Evolutionary conservation across 495 filamentous ascomycete species (phyloP), one percentile per base, ranked within the genome.

Genomic region (Chlorociboria aeruginascens): DNA sequence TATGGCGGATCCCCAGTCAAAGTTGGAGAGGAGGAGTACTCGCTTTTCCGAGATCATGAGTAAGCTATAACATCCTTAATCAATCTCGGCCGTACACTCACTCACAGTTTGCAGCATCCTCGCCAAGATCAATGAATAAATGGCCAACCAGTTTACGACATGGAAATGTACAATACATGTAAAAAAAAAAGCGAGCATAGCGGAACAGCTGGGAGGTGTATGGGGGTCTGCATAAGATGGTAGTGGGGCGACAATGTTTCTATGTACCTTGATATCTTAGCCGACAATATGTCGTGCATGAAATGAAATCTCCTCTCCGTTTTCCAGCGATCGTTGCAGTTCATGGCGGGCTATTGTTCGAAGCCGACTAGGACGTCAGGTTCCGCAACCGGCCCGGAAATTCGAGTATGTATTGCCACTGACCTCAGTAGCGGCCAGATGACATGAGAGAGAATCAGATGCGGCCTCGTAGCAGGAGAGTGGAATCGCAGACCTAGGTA

Each of bases 31-130:
- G 86, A 96, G 53, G 92, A 97, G 73, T 97, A 79, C 70, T 80
- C 82, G 51, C 82, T 99, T 48, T 99, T 93, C 81, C 75, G 90
- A 56, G 92, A 99, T 67, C 82, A 86, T 69, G 92, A 99, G 92
- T 96, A 48, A 45, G 49, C 20, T 25, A 25, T 40, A 32, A 32
- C 32, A 11, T 25, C 29, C 44, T 29, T 7, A 25, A 9, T 11
- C 16, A 36, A 48, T 48, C 12, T 32, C 29, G 13, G 40, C 6
- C 30, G 36, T 6, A 32, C 35, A 34, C 16, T 14, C 14, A 44
- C 40, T 46, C 9, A 48, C 32, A n/a, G 8, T 39, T 16, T 17
- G 9, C 54, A 90, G 86, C 63, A 72, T 90, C 53, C 77, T 90
- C 46, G 86, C 86, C 64, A 90, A 89, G 79, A 89, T 92, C 73